Conservation (phyloP, 805 yeast genomes). For the Yarrowia hollandica region DNA sequence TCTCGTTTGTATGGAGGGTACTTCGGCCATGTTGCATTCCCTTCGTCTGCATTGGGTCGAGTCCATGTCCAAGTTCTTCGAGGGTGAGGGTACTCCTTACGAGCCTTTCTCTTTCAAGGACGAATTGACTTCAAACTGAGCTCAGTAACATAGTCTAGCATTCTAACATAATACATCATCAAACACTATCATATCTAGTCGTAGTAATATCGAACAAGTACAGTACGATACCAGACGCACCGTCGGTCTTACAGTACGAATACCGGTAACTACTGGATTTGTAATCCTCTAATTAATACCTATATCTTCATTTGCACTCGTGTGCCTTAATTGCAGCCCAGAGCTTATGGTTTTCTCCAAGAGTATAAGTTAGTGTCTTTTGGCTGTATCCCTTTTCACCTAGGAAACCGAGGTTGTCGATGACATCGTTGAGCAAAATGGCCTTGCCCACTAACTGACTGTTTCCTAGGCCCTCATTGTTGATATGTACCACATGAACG, state of each 20-base stretch:
- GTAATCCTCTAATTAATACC: no score
- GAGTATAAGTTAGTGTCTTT: slow-evolving; percentile 60
- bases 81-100: slow-evolving; percentile 92
- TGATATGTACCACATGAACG: slow-evolving; percentile 78
- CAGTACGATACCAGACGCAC: no score
- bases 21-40: slow-evolving; percentile 99
- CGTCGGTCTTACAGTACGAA: no score
- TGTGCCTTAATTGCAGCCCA: slow-evolving; percentile 47
- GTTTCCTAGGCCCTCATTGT: slow-evolving; percentile 60
- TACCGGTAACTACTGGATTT: no score
- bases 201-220: no score
- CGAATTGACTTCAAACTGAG: slow-evolving; percentile 13
- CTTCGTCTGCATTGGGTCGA: slow-evolving; percentile 99
- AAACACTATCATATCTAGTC: no score
- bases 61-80: slow-evolving; percentile 96
- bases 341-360: slow-evolving; percentile 77
- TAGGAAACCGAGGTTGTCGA: slow-evolving; percentile 61
- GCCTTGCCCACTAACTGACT: slow-evolving; percentile 66
- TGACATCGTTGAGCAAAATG: slow-evolving; percentile 72
- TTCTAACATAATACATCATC: slow-evolving; percentile 19
- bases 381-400: slow-evolving; percentile 58
- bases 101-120: slow-evolving; percentile 75
- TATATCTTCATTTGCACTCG: background rate
- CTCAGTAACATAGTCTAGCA: slow-evolving; percentile 1
- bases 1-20: slow-evolving; percentile 96